These are phyloP conservation scores for Globisporangium barbulae DNA, from an alignment of 352 stramenopile genomes.

Conservation along the genomic window DNA sequence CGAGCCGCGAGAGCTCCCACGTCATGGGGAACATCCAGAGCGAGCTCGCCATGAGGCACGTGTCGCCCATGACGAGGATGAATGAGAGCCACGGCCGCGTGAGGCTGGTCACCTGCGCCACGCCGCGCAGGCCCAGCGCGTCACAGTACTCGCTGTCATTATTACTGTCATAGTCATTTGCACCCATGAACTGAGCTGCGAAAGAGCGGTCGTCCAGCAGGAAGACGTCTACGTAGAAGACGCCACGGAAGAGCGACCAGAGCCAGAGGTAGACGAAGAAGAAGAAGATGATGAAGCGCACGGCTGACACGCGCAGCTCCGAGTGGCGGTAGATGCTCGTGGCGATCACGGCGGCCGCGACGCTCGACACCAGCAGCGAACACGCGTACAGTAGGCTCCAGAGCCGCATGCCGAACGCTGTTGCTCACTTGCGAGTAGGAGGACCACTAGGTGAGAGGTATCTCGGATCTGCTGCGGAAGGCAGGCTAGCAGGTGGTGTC, in stretches of 20 bases:
- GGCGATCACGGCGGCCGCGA: conserved; percentile 36
- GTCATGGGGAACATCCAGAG: conserved; percentile 54
- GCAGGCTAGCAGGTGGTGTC: no score
- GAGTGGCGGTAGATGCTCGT: conserved; percentile 32
- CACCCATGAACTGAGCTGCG: conserved; percentile 8
- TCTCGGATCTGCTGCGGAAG: no score
- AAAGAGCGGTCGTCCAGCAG: conserved; percentile 19
- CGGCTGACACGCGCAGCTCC: conserved; percentile 36
- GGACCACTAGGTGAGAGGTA: no score
- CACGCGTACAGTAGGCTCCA: conserved; percentile 47
- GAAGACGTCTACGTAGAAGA: conserved; percentile 45
- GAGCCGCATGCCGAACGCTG: conserved; percentile 19
- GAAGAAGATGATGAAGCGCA: conserved; percentile 49
- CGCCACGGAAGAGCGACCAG: conserved; percentile 47
- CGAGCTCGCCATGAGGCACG: conserved; percentile 35
- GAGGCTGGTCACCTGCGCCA: conserved; percentile 35
- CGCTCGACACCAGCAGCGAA: conserved; percentile 35
- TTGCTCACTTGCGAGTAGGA: no score
- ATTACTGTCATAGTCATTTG: conserved; percentile 1
- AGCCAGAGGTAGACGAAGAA: conserved; percentile 64
- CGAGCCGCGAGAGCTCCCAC: conserved; percentile 38
- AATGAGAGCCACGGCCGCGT: conserved; percentile 37
- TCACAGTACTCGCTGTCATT: conserved; percentile 30
- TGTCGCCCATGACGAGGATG: conserved; percentile 39
- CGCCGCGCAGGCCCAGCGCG: conserved; percentile 32